Conservation (phyloP, 306 rosid genomes). For the Vachellia collinsii region DNA sequence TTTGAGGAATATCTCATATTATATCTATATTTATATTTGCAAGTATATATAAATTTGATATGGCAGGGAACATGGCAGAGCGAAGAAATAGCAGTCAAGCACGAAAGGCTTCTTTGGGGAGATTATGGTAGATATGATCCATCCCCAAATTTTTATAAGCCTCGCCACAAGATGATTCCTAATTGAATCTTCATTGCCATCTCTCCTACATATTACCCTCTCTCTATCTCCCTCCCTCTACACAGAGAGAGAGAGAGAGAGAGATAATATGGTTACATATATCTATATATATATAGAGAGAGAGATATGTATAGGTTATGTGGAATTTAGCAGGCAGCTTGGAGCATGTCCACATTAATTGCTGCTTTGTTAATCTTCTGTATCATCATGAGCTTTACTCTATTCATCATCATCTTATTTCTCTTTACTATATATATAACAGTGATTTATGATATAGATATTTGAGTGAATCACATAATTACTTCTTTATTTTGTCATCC, state of each 20-base stretch:
- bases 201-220: too few relatives aligned
- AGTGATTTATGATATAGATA: not conserved
- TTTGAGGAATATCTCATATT: not conserved
- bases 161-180: constrained; percentile 81
- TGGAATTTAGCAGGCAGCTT: too few relatives aligned
- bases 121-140: constrained; percentile 83
- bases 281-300: too few relatives aligned
- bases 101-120: constrained; percentile 63
- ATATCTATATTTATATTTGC: not conserved
- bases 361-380: not conserved
- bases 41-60: not conserved
- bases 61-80: constrained; percentile 29
- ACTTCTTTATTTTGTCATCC: too few relatives aligned
- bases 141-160: constrained; percentile 65
- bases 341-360: not conserved
- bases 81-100: constrained; percentile 42
- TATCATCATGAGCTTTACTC: not conserved
- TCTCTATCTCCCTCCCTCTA: not conserved
- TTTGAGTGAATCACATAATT: not conserved
- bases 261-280: not conserved
- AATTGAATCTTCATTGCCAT: constrained; percentile 41
- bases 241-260: too few relatives aligned
- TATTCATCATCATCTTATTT: not conserved
- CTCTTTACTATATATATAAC: not conserved
- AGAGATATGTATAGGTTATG: too few relatives aligned